Conservation (phyloP, 2,329 filamentous ascomycete genomes). For the Penicillium sp. region DNA sequence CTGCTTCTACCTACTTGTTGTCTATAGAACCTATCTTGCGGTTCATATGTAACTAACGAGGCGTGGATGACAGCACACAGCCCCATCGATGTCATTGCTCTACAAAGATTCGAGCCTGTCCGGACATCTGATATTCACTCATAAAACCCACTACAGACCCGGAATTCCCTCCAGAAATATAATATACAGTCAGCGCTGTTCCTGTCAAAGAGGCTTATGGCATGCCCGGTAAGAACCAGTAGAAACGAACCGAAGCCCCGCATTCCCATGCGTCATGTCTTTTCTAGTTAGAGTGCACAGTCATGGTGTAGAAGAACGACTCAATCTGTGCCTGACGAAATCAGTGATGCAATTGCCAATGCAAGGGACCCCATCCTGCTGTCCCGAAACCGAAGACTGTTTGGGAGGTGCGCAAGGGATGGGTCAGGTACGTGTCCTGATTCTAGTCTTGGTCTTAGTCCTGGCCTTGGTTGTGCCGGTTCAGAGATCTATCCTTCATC, state of each 20-base stretch:
- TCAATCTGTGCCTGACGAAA: not conserved
- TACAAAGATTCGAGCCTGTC: constrained; percentile 3
- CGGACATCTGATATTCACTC: not conserved
- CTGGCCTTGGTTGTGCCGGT: not conserved
- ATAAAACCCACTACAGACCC: not conserved
- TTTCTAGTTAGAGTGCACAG: not conserved
- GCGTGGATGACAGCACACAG: constrained; percentile 10
- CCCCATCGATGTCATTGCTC: constrained; percentile 20
- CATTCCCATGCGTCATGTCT: constrained; percentile 20
- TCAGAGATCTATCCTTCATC: not conserved
- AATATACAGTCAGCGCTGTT: not conserved
- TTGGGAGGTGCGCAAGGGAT: constrained; percentile 21
- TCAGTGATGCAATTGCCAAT: constrained; percentile 15
- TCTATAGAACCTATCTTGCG: not conserved
- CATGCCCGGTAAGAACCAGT: constrained; percentile 10
- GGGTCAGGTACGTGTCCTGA: constrained; percentile 21
- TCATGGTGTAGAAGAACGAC: not conserved
- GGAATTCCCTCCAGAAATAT: not conserved
- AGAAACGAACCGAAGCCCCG: constrained; percentile 16
- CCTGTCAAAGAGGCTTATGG: constrained; percentile 6
- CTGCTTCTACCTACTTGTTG: not conserved
- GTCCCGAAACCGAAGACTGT: constrained; percentile 9
- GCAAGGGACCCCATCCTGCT: constrained; percentile 13
- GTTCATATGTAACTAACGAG: not conserved
- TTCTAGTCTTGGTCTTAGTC: not conserved